Conservation (phyloP, 2,329 filamentous ascomycete genomes). For the Zymoseptoria tritici region DNA sequence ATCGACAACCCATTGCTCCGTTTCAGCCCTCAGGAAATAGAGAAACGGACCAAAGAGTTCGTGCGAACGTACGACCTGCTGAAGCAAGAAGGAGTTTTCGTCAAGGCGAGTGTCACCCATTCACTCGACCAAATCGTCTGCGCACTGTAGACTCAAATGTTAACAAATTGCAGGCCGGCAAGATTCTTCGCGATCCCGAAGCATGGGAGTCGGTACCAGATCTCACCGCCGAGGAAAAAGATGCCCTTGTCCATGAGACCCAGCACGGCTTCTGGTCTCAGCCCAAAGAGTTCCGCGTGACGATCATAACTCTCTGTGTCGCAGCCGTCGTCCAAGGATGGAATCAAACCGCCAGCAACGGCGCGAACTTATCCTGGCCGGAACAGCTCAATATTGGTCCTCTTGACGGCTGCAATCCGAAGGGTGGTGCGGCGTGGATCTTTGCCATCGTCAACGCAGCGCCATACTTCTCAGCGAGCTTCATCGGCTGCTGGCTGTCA, state of each 20-base stretch:
- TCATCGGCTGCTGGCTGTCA: conserved; percentile 26
- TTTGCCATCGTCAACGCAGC: conserved; percentile 29
- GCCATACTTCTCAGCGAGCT: conserved; percentile 27
- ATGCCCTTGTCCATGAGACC: conserved; percentile 15
- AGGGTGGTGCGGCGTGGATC: conserved; percentile 18
- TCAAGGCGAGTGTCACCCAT: conserved; percentile 9
- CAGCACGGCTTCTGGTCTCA: conserved; percentile 22
- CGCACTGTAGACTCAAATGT: not conserved
- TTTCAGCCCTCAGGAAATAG: conserved; percentile 11
- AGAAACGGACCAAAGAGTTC: conserved; percentile 10
- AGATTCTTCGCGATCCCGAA: conserved; percentile 21
- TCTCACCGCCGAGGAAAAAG: conserved; percentile 19
- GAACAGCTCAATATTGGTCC: conserved; percentile 19
- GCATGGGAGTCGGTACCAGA: conserved; percentile 19
- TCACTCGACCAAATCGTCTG: not conserved
- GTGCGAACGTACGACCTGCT: conserved; percentile 9
- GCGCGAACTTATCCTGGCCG: conserved; percentile 30
- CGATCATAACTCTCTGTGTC: conserved; percentile 28
- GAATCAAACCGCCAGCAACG: conserved; percentile 29
- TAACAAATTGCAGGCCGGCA: conserved; percentile 14
- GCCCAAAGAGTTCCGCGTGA: conserved; percentile 26
- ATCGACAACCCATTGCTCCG: conserved; percentile 19
- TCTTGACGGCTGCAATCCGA: conserved; percentile 13
- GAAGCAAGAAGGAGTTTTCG: conserved; percentile 12
- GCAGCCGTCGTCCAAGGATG: conserved; percentile 31